A percentile compares a stretch with the other conserved stretches of the same genome.
Conservation (phyloP, 441 rosid species). For the Manihot esculenta region DNA sequence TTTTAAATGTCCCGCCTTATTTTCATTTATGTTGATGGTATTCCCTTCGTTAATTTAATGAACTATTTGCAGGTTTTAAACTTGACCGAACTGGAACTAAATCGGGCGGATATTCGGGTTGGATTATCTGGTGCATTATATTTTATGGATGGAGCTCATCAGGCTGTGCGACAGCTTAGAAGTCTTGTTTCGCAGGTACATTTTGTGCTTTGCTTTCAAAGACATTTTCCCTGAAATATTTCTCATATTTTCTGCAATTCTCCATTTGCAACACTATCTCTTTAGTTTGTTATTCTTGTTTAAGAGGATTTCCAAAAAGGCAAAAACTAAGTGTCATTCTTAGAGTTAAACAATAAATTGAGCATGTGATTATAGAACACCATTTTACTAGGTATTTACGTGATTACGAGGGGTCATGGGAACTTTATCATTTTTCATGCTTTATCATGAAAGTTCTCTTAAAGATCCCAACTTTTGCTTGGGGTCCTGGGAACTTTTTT, state of each 20-base stretch:
- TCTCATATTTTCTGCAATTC: slow-evolving; percentile 1
- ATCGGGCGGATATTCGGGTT: slow-evolving; percentile 91
- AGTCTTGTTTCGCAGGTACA: slow-evolving; percentile 95
- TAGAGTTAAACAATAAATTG: not conserved
- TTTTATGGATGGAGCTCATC: slow-evolving; percentile 98
- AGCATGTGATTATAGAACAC: not conserved
- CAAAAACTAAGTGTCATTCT: not conserved
- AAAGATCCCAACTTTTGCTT: not conserved
- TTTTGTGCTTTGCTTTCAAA: slow-evolving; percentile 23
- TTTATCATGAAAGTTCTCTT: not conserved
- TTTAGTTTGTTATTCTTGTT: slow-evolving; percentile 4
- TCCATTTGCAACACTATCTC: not conserved
- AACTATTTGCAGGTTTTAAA: slow-evolving; percentile 70
- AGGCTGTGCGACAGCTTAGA: slow-evolving; percentile 89
- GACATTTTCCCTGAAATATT: not conserved
- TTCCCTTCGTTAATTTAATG: slow-evolving; percentile 7
- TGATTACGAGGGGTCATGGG: not conserved
- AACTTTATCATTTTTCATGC: too few relatives aligned
- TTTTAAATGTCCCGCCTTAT: too few relatives aligned
- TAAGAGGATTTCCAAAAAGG: not conserved
- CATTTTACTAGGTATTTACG: not conserved
- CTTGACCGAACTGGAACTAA: slow-evolving; percentile 88
- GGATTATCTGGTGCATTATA: slow-evolving; percentile 91
- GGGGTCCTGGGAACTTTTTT: not conserved
- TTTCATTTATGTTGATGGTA: not conserved